phyloP scores from a whole-genome alignment of 2,329 filamentous ascomycete species.

The Colletotrichum sp. region DNA sequence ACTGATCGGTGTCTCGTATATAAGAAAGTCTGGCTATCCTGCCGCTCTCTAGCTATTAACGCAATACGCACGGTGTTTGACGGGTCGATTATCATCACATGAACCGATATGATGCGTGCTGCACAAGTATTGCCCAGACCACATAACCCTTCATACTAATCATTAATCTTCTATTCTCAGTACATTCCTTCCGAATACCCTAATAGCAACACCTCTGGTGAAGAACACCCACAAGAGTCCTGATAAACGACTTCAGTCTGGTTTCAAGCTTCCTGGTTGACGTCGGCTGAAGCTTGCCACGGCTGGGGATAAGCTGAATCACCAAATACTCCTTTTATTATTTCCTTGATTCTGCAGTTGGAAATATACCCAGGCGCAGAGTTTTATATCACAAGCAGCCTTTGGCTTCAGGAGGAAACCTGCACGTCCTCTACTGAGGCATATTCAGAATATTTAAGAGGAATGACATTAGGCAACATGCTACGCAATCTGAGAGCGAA shows the following conservation, averaged over 20 bases:
- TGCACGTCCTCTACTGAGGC: neutral
- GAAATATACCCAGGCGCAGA: neutral
- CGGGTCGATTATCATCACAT: too few relatives aligned
- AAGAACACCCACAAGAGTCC: neutral
- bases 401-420: neutral
- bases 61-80: too few relatives aligned
- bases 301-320: too few relatives aligned
- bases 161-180: neutral
- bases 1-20: neutral
- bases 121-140: too few relatives aligned
- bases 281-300: too few relatives aligned
- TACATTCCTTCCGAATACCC: neutral
- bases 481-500: too few relatives aligned
- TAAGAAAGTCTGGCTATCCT: neutral
- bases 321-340: too few relatives aligned
- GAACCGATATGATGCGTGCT: too few relatives aligned
- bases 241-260: too few relatives aligned
- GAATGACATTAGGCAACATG: neutral
- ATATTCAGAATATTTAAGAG: neutral
- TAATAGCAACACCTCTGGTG: accelerated
- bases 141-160: accelerated
- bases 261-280: accelerated
- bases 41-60: too few relatives aligned
- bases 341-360: too few relatives aligned
- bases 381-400: neutral